Evolutionary conservation across 129 eudicot species (phyloP), one percentile per base, ranked within the genome.

Genomic region (Chrysanthemum seticuspe): DNA sequence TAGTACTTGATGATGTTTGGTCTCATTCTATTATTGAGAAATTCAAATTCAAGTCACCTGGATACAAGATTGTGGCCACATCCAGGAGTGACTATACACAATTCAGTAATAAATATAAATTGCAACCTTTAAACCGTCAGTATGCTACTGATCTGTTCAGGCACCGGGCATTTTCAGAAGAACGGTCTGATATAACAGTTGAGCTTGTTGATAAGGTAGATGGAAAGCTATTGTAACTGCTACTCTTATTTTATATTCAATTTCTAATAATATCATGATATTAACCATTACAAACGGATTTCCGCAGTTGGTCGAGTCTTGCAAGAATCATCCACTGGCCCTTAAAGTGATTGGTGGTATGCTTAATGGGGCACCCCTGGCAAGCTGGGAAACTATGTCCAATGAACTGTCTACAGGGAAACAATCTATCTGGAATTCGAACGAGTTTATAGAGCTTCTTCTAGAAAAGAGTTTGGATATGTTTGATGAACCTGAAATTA

Each of bases 381-480:
- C 13, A 59, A 52, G n/a, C 40, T 81, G 89, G 84, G 19, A 47
- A 1, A 5, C 8, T 14, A 78, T 62, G 72, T 7, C 71, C 48
- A 68, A 49, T 53, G 55, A 62, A 9, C 71, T 80, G 81, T 78
- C 81, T 23, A 60, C 62, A 29, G 76, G 81, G 29, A 10, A 79
- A 18, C 10, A 47, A 72, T 68, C 78, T 49, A 51, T 84, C 62
- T 74, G 78, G 29, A 77, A 78, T 78, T 74, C 71, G 29, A 53
- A 82, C 61, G 56, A 67, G 6, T n/a, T 5, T 10, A 73, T 78
- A 34, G 65, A 48, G n/a, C 31, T 27, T 34, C 18, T 54, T 70
- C 71, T 74, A 13, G 75, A 62, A 82, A 65, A 63, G 45, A 82
- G 83, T 75, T 73, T 79, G 63, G 74, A 66, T n/a, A 29, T 36